Percentiles rank a stretch among this genome's conserved stretches.
These are phyloP conservation scores for Ceratobasidium sp. DNA, from an alignment of 1,284 basidiomycete species.

Conservation along the genomic window DNA sequence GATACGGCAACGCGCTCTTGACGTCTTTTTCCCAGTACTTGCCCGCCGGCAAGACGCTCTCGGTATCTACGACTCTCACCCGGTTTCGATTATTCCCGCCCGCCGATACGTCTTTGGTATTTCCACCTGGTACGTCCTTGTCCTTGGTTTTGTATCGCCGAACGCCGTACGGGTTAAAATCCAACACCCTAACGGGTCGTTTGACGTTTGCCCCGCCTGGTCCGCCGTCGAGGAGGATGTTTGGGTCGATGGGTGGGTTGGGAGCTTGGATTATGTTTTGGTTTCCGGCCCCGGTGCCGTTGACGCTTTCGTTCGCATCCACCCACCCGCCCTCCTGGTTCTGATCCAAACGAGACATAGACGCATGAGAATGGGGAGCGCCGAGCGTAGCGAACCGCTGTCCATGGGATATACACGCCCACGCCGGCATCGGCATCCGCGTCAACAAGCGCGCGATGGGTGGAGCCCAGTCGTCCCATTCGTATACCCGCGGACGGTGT, in stretches of 20 bases:
- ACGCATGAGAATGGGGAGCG: neutral
- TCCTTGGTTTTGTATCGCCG: conserved; percentile 27
- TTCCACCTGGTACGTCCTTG: no score
- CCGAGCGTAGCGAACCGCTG: conserved; percentile 38
- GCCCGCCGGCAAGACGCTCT: conserved; percentile 17
- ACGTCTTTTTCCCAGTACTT: conserved; percentile 41
- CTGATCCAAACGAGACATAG: no score
- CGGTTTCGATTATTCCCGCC: no score
- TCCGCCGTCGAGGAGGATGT: conserved; percentile 26
- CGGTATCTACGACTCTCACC: conserved; percentile 3
- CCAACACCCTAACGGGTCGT: conserved; percentile 38
- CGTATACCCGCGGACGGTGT: conserved; percentile 17
- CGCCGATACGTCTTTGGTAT: no score
- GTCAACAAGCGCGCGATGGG: conserved; percentile 34
- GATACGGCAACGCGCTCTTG: conserved; percentile 30
- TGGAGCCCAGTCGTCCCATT: conserved; percentile 42
- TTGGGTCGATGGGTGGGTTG: neutral
- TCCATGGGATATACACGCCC: conserved; percentile 42
- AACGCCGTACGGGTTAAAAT: conserved; percentile 37
- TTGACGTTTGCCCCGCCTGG: conserved; percentile 35
- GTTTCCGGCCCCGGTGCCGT: no score
- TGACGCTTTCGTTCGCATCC: neutral
- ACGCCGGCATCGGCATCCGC: conserved; percentile 43
- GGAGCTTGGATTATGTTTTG: neutral
- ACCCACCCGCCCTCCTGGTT: neutral